A percentile compares a stretch with the other conserved stretches of the same genome.
phyloP scores from a whole-genome alignment of 1,284 basidiomycete genomes.

The Flammula alnicola region DNA sequence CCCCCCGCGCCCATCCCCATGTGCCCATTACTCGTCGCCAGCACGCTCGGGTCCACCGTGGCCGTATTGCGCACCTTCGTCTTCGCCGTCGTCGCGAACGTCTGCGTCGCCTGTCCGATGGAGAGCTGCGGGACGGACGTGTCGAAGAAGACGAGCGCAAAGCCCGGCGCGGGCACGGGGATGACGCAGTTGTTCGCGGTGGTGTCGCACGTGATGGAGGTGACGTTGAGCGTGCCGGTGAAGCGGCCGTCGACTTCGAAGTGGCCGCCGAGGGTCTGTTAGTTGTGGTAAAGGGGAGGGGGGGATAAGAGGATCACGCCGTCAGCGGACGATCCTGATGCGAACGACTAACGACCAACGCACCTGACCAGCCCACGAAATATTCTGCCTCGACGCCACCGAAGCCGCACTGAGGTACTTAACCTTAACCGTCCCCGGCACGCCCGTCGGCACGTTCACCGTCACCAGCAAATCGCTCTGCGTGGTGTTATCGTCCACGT shows the following conservation, averaged over 20 bases:
- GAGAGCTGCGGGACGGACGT: constrained; percentile 36
- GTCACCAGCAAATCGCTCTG: constrained; percentile 49
- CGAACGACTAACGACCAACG: not conserved
- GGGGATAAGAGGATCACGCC: too few relatives aligned
- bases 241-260: constrained; percentile 69
- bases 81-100: constrained; percentile 57
- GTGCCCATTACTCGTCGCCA: constrained; percentile 57
- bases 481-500: constrained; percentile 57
- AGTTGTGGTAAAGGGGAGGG: not conserved
- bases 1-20: constrained; percentile 36
- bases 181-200: constrained; percentile 56
- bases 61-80: constrained; percentile 56
- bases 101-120: constrained; percentile 44
- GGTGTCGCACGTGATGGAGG: constrained; percentile 53
- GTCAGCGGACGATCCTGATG: not conserved
- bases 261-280: constrained; percentile 59
- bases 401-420: constrained; percentile 61
- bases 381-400: constrained; percentile 67
- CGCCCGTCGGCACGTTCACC: constrained; percentile 51
- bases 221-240: constrained; percentile 53
- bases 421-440: constrained; percentile 52
- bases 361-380: constrained; percentile 80
- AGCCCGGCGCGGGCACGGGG: constrained; percentile 66
- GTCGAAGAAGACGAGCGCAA: constrained; percentile 74
- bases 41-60: constrained; percentile 44